A percentile compares a stretch with the other conserved stretches of the same genome.
Evolutionary conservation across 2,329 filamentous ascomycete genomes (phyloP).

Genomic region (Cladosporium halotolerans): DNA sequence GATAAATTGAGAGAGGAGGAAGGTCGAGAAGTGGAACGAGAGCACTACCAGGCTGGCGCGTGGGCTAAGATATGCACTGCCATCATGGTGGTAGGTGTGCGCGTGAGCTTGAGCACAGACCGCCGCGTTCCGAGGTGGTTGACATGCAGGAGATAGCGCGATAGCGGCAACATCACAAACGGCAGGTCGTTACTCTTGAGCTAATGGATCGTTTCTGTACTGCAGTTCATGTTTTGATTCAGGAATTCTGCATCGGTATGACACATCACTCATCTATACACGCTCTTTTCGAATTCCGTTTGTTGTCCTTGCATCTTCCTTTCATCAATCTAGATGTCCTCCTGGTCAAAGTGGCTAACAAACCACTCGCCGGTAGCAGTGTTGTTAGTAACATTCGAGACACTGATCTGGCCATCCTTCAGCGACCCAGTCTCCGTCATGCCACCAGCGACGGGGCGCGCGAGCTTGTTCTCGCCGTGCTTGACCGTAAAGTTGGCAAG

Average conservation of each 20-base stretch:
- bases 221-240: no score
- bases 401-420: constrained; percentile 40
- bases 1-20: background rate
- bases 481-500: constrained; percentile 65
- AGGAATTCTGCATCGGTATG: no score
- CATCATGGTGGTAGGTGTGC: background rate
- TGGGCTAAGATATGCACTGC: background rate
- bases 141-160: no score
- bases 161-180: no score
- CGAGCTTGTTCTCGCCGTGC: constrained; percentile 54
- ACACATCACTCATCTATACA: no score
- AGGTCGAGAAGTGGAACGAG: background rate
- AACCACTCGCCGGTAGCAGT: constrained; percentile 28
- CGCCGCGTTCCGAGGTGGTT: no score
- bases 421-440: constrained; percentile 52
- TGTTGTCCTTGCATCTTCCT: no score
- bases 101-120: no score
- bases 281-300: no score
- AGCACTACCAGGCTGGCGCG: background rate
- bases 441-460: constrained; percentile 44
- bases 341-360: constrained; percentile 17
- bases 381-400: constrained; percentile 32
- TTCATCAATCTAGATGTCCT: constrained; percentile 9
- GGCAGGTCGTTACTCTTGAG: no score
- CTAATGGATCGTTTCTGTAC: no score